phyloP scores from a whole-genome alignment of 352 stramenopile genomes.

The Globisporangium camurandrum region DNA sequence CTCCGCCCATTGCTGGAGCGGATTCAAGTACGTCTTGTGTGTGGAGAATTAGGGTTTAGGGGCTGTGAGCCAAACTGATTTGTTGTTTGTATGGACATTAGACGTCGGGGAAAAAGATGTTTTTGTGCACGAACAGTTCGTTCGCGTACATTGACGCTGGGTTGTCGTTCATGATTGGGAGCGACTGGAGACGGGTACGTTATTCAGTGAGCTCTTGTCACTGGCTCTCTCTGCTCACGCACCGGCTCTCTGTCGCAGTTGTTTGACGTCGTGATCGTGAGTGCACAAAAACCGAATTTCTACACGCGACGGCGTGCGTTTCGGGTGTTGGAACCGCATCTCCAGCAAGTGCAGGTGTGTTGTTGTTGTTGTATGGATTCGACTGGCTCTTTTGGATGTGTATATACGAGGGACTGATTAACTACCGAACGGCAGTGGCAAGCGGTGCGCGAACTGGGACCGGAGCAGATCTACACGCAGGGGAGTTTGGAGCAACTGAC shows the following conservation, averaged over 20 bases:
- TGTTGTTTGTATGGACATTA: conserved; percentile 12
- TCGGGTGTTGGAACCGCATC: conserved; percentile 51
- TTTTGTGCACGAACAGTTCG: conserved; percentile 91
- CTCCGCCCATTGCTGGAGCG: conserved; percentile 78
- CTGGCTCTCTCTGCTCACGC: neutral
- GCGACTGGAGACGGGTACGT: conserved; percentile 72
- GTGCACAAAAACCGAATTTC: conserved; percentile 89
- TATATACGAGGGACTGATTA: conserved; percentile 2
- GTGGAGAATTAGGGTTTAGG: neutral
- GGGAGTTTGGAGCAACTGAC: conserved; percentile 64
- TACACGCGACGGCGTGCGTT: conserved; percentile 85
- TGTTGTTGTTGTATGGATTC: neutral
- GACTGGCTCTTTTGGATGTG: neutral
- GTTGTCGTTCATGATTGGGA: conserved; percentile 89
- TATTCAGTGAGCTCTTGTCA: neutral
- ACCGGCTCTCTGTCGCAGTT: conserved; percentile 24
- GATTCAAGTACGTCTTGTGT: conserved; percentile 31
- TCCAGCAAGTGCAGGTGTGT: conserved; percentile 54
- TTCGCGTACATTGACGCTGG: conserved; percentile 92
- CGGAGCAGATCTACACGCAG: conserved; percentile 71
- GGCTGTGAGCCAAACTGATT: neutral
- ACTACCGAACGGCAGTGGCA: conserved; percentile 63
- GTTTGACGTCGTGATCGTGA: conserved; percentile 88
- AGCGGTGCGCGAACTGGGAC: conserved; percentile 50
- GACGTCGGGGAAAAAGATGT: conserved; percentile 83